phyloP scores from a whole-genome alignment of 2,329 filamentous ascomycete genomes.

The Pestalotiopsis sp. region DNA sequence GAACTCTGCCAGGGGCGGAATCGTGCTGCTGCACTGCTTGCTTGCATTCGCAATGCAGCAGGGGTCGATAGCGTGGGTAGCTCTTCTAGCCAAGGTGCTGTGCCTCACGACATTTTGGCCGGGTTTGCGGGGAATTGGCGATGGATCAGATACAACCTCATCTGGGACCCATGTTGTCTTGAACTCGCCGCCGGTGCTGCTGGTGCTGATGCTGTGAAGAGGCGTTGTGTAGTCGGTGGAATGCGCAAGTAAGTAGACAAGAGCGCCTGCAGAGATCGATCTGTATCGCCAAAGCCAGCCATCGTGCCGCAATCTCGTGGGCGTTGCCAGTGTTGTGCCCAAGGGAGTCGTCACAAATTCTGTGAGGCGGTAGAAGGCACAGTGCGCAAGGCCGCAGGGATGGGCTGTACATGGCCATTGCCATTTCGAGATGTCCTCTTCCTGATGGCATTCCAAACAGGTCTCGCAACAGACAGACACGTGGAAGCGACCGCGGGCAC shows the following conservation, averaged over 20 bases:
- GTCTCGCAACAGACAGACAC: not conserved
- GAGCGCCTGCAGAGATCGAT: not conserved
- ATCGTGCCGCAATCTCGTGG: not conserved
- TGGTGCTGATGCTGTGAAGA: not conserved
- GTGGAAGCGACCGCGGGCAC: not conserved
- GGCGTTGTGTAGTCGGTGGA: not conserved
- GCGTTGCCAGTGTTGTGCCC: not conserved
- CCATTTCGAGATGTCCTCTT: not conserved
- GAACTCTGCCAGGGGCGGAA: not conserved
- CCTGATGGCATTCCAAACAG: not conserved
- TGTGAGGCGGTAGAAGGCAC: not conserved
- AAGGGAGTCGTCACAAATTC: not conserved
- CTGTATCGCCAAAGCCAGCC: too few species aligned
- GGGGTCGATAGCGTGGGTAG: constrained; percentile 7
- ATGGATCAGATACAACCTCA: not conserved
- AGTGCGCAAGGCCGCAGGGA: not conserved
- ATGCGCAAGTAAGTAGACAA: not conserved
- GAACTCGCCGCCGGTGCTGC: not conserved
- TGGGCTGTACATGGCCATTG: not conserved
- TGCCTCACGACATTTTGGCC: constrained; percentile 9
- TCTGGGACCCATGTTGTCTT: not conserved
- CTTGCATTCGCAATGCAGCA: constrained; percentile 13
- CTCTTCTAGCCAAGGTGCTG: constrained; percentile 1
- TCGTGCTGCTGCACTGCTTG: constrained; percentile 12
- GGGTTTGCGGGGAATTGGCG: constrained; percentile 6